A percentile compares a stretch with the other conserved stretches of the same genome.
These are phyloP conservation scores for Candida xyloterini DNA, from an alignment of 805 yeast species.

Conservation along the genomic window DNA sequence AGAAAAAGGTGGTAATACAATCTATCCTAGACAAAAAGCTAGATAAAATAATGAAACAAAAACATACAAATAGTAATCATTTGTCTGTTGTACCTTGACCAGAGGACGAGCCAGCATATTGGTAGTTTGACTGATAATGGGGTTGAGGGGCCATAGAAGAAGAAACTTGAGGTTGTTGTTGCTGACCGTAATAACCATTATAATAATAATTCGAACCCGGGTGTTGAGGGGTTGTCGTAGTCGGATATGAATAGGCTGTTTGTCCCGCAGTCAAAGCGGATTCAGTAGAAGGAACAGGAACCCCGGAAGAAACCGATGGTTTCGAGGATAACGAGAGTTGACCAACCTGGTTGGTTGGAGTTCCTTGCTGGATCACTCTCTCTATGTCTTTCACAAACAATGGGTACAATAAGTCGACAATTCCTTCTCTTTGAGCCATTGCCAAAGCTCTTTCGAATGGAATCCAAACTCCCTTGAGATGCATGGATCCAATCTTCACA, in stretches of 20 bases:
- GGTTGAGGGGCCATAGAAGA: constrained; percentile 12
- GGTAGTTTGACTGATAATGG: constrained; percentile 20
- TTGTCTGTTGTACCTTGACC: constrained; percentile 9
- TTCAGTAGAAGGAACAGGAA: constrained; percentile 5
- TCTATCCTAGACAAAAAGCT: constrained; percentile 10
- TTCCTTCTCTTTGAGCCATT: constrained; percentile 62
- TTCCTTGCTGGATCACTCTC: constrained; percentile 32
- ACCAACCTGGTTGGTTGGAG: constrained; percentile 27
- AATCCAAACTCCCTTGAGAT: constrained; percentile 69
- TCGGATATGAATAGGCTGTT: constrained; percentile 15
- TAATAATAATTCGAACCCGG: constrained; percentile 16
- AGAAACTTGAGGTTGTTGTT: constrained; percentile 14
- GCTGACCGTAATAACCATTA: constrained; percentile 20
- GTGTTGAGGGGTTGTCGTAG: constrained; percentile 15
- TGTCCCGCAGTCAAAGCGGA: constrained; percentile 12
- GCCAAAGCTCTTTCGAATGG: constrained; percentile 67
- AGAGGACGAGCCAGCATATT: constrained; percentile 12
- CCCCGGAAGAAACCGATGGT: constrained; percentile 11
- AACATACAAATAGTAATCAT: constrained; percentile 2
- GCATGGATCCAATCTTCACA: constrained; percentile 71
- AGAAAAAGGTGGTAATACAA: constrained; percentile 8
- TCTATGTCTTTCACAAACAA: constrained; percentile 62
- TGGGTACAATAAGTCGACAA: constrained; percentile 52
- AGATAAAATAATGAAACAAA: constrained; percentile 2
- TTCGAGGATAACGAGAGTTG: constrained; percentile 20